Base-by-base conservation (phyloP, 1,139 yeast species). In the Diutina pseudorugosa region DNA sequence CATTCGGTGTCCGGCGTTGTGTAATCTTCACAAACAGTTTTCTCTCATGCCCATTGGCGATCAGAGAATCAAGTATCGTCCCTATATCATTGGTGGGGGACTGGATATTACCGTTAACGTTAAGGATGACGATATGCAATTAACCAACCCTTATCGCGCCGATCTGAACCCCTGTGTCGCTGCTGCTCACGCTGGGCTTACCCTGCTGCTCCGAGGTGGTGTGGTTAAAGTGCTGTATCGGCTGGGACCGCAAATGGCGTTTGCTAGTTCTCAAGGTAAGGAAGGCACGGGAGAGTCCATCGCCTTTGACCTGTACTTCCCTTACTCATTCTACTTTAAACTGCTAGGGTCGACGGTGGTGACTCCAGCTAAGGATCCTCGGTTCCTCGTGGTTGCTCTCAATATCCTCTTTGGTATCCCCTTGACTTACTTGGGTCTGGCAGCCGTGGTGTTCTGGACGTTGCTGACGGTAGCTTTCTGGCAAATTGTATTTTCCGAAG, bases 91-190 rank as follows among this genome's bases (percentile, higher is more conserved):
- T 45, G 97, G 97, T 2, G 93, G 94, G 14, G 93, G 87, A 0
- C 60, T 58, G 14, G 27, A 54, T 6, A 52, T 57, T 12, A 53
- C 55, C 18, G 58, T 56, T 2, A 60, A 55, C 2, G 53, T 53
- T 1, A 50, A 16, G 6, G 33, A 36, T 1, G 64, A 61, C 12
- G 52, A 53, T 2, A 5, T n/a, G 3, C 45, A 27, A 12, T 53
- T 80, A 7, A 68, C 85, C 0, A 61, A 69, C 25, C 89, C 90
- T 0, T 93, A 89, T 61, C 72, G 98, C 55, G 93, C 89, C 0
- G 98, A 93, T 65, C 86, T 96, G 0, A 90, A 73, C 61, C 83
- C 93, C 0, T 93, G 98, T 66, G 94, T 91, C 0, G 84, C 97
- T 1, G 98, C 95, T 0, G 80, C 86, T 3, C 96, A 91, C 64